phyloP scores from a whole-genome alignment of 805 yeast genomes.

The Candida taoyuanica region DNA sequence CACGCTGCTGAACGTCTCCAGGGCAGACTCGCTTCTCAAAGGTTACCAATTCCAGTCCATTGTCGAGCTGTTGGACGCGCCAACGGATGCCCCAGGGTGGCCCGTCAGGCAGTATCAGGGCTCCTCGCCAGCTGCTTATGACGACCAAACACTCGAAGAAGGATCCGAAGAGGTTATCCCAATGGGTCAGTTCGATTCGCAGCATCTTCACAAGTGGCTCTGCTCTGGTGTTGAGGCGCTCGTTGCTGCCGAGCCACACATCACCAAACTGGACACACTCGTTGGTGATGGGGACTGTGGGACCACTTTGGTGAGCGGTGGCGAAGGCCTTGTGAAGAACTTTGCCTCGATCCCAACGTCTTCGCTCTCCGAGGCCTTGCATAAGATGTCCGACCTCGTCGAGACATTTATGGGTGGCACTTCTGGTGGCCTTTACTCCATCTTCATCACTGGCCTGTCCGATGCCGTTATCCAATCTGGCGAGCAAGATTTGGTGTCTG shows the following conservation, averaged over 20 bases:
- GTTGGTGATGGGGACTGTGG: slow-evolving; percentile 99
- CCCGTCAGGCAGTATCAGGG: slow-evolving; percentile 28
- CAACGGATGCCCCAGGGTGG: slow-evolving; percentile 86
- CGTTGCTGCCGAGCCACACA: slow-evolving; percentile 69
- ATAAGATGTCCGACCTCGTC: slow-evolving; percentile 75
- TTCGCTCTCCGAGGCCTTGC: slow-evolving; percentile 49
- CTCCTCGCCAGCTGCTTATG: slow-evolving; percentile 28
- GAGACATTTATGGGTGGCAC: slow-evolving; percentile 98
- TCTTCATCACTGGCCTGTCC: slow-evolving; percentile 74
- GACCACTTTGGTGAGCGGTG: slow-evolving; percentile 81
- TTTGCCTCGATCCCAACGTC: slow-evolving; percentile 38
- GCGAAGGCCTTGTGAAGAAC: slow-evolving; percentile 59
- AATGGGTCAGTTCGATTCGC: slow-evolving; percentile 34
- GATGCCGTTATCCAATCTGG: slow-evolving; percentile 37
- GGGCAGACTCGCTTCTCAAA: slow-evolving; percentile 36
- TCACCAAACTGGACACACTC: slow-evolving; percentile 78
- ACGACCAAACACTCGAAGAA: slow-evolving; percentile 26
- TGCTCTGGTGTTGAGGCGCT: slow-evolving; percentile 47
- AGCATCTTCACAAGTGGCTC: slow-evolving; percentile 33
- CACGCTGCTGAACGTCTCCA: slow-evolving; percentile 68
- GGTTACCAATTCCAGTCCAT: slow-evolving; percentile 30
- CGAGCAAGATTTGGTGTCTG: slow-evolving; percentile 26
- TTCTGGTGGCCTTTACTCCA: slow-evolving; percentile 89
- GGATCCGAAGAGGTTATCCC: slow-evolving; percentile 30
- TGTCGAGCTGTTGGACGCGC: slow-evolving; percentile 58